Evolutionary conservation across 2,329 filamentous ascomycete species (phyloP).

Genomic region (Chrysoporthe austroafricana): DNA sequence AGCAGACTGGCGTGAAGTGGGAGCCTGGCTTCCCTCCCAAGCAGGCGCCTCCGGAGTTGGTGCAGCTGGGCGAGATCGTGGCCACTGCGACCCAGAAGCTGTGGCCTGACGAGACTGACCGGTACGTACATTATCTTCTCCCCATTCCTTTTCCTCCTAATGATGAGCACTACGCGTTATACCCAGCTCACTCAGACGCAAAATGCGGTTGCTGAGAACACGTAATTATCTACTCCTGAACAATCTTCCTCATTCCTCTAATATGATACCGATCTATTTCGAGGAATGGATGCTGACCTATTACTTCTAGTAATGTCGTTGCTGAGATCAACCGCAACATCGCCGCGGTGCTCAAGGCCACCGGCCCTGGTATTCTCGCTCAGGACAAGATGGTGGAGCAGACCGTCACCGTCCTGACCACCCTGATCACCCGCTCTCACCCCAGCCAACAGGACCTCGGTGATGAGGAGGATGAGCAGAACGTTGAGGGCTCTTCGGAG

Average conservation of each 20-base stretch:
- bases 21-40: conserved; percentile 83
- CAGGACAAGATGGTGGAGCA: conserved; percentile 75
- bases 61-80: conserved; percentile 84
- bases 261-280: conserved; percentile 27
- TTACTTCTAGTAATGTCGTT: conserved; percentile 70
- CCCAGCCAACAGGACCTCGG: conserved; percentile 90
- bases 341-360: conserved; percentile 86
- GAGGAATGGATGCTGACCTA: conserved; percentile 47
- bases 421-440: conserved; percentile 87
- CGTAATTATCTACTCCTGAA: conserved; percentile 63
- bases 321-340: conserved; percentile 96
- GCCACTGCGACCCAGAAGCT: conserved; percentile 81
- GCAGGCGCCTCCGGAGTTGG: conserved; percentile 74
- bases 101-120: conserved; percentile 89
- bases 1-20: conserved; percentile 81
- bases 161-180: conserved; percentile 93
- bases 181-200: conserved; percentile 99
- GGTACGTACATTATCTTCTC: conserved; percentile 65
- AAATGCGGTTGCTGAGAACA: conserved; percentile 86
- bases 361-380: conserved; percentile 82
- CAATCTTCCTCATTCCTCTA: conserved; percentile 36
- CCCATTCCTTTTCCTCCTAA: conserved; percentile 35
- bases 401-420: conserved; percentile 73
- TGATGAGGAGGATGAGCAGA: conserved; percentile 77
- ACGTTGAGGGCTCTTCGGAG: conserved; percentile 83